Evolutionary conservation across 2,329 filamentous ascomycete genomes (phyloP).

Genomic region (Aspergillus japonicus): DNA sequence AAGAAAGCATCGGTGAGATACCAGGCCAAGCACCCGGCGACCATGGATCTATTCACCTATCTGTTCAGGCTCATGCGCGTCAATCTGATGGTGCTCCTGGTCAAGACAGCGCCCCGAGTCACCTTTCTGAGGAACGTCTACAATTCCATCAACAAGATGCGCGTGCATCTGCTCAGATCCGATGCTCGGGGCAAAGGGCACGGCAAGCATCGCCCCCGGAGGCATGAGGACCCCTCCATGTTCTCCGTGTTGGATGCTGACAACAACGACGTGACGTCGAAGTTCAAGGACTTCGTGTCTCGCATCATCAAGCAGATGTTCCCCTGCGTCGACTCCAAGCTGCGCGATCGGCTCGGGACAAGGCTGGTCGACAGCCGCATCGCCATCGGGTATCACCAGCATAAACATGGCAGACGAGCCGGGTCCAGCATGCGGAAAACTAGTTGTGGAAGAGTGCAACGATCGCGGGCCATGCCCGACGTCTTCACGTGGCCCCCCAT

Average conservation of each 20-base stretch:
- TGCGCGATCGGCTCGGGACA: background rate
- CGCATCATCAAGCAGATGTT: background rate
- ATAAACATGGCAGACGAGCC: background rate
- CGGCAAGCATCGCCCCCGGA: background rate
- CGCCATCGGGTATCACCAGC: background rate
- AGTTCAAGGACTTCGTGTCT: background rate
- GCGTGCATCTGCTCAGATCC: background rate
- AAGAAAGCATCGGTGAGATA: background rate
- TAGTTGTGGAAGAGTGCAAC: background rate
- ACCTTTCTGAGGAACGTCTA: background rate
- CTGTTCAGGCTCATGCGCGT: background rate
- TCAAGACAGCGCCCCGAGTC: background rate
- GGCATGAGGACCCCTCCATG: background rate
- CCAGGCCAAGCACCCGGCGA: background rate
- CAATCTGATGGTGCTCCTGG: background rate
- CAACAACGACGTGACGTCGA: background rate
- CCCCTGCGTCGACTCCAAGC: background rate
- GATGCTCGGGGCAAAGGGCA: background rate
- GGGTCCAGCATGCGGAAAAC: background rate
- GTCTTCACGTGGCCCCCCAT: background rate
- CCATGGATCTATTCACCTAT: background rate
- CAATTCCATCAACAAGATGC: background rate
- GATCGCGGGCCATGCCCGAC: background rate
- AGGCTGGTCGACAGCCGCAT: background rate
- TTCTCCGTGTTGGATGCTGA: background rate